Percentiles rank a stretch among this genome's conserved stretches.
Evolutionary conservation across 371 early-diverging fungal species (phyloP).

Genomic region (Zopfochytrium polystomum): DNA sequence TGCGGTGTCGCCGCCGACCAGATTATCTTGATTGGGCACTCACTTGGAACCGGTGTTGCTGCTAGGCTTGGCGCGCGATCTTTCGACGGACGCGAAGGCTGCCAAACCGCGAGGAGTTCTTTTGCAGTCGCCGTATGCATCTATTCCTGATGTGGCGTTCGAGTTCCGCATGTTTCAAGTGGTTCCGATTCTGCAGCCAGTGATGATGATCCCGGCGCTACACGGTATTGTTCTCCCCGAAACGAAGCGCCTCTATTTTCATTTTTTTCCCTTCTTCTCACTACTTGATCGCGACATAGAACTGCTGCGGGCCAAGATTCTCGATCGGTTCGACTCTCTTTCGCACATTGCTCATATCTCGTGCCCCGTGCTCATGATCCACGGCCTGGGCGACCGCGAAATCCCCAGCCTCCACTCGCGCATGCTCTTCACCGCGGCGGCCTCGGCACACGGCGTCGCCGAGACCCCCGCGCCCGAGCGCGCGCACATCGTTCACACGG

Average conservation of each 20-base stretch:
- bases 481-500: constrained; percentile 1
- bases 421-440: constrained; percentile 23
- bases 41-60: constrained; percentile 50
- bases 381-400: constrained; percentile 41
- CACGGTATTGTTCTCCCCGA: constrained; percentile 5
- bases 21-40: constrained; percentile 48
- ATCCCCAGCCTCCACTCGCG: constrained; percentile 38
- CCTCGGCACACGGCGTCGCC: constrained; percentile 10
- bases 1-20: constrained; percentile 28
- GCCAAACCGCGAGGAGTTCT: constrained; percentile 39
- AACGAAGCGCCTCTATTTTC: constrained; percentile 4
- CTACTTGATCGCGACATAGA: constrained; percentile 7
- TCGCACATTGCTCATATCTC: constrained; percentile 24
- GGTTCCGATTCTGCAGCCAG: constrained; percentile 21
- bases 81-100: constrained; percentile 20
- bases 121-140: constrained; percentile 43
- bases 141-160: constrained; percentile 48
- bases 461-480: background rate
- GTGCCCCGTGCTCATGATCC: constrained; percentile 40
- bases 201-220: constrained; percentile 18
- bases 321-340: constrained; percentile 32
- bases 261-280: constrained; percentile 28
- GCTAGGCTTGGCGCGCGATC: constrained; percentile 33
- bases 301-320: constrained; percentile 24
- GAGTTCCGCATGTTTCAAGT: constrained; percentile 32